Percentiles rank a stretch among this genome's conserved stretches.
phyloP scores from a whole-genome alignment of 495 filamentous ascomycete species.

The Hypoxylon fragiforme region DNA sequence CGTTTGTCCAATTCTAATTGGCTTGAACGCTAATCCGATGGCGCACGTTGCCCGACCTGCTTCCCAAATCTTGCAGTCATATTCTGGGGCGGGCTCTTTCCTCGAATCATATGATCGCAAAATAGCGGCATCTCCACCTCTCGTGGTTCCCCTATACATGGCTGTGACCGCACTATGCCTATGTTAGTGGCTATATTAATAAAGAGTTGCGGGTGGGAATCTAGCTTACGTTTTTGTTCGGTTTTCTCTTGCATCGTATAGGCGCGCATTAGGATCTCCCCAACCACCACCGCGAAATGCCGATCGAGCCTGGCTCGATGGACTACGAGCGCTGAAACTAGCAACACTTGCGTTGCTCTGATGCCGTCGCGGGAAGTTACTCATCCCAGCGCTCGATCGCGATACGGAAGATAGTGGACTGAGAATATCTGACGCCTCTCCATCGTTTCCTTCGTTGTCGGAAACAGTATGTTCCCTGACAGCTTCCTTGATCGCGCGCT shows the following conservation, averaged over 20 bases:
- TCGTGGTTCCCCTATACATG: conserved; percentile 78
- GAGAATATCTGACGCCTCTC: conserved; percentile 27
- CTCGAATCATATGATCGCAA: conserved; percentile 93
- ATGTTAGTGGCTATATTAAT: conserved; percentile 33
- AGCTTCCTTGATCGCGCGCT: conserved; percentile 89
- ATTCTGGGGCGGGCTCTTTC: conserved; percentile 84
- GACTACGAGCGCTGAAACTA: conserved; percentile 60
- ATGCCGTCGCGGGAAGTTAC: conserved; percentile 45
- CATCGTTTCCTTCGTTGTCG: conserved; percentile 79
- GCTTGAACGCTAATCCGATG: conserved; percentile 91
- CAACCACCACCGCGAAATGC: conserved; percentile 54
- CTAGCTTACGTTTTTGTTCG: conserved; percentile 85
- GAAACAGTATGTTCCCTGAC: conserved; percentile 84
- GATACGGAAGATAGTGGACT: conserved; percentile 41
- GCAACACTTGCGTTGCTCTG: conserved; percentile 64
- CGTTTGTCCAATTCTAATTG: conserved; percentile 89
- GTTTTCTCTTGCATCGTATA: conserved; percentile 83
- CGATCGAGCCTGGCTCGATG: conserved; percentile 41
- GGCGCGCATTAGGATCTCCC: conserved; percentile 64
- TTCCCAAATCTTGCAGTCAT: conserved; percentile 92
- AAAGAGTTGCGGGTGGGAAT: background rate
- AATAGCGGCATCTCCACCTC: conserved; percentile 66
- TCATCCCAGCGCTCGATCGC: conserved; percentile 42
- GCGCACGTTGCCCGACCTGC: conserved; percentile 93
- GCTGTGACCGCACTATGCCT: conserved; percentile 78